Percentiles rank a stretch among this genome's conserved stretches.
Evolutionary conservation across 2,329 filamentous ascomycete species (phyloP).

Genomic region (Whalleya microplaca): DNA sequence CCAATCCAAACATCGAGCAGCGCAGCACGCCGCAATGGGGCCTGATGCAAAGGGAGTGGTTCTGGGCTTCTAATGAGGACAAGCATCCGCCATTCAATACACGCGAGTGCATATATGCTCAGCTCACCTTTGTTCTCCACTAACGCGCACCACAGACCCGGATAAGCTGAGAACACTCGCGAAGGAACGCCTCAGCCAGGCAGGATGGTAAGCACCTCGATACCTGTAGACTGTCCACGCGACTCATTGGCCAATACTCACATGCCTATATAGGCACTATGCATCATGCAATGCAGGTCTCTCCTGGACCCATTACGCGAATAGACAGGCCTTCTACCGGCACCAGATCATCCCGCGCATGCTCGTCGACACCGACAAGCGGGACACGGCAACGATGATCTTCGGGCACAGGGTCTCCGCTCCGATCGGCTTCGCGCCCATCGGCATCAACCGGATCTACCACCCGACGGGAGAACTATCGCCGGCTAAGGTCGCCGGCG

Average conservation of each 20-base stretch:
- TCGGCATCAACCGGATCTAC: slow-evolving; percentile 70
- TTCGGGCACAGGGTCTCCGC: slow-evolving; percentile 63
- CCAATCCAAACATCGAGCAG: slow-evolving; percentile 31
- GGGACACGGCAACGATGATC: slow-evolving; percentile 60
- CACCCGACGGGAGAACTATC: slow-evolving; percentile 60
- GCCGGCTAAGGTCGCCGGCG: slow-evolving; percentile 62
- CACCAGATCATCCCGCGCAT: slow-evolving; percentile 65
- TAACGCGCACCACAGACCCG: slow-evolving; percentile 46
- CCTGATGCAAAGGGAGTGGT: slow-evolving; percentile 32
- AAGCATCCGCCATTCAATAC: slow-evolving; percentile 33
- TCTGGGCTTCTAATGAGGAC: slow-evolving; percentile 35
- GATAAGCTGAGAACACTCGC: slow-evolving; percentile 62
- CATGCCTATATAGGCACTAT: slow-evolving; percentile 45
- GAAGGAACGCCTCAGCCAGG: slow-evolving; percentile 57
- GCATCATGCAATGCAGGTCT: slow-evolving; percentile 60
- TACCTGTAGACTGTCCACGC: neutral
- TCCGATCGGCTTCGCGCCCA: slow-evolving; percentile 66
- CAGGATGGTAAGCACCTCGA: slow-evolving; percentile 50
- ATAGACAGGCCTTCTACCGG: slow-evolving; percentile 66
- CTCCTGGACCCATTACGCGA: slow-evolving; percentile 56
- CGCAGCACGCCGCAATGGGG: slow-evolving; percentile 35
- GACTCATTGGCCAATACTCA: neutral
- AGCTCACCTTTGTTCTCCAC: neutral
- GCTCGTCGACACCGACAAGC: slow-evolving; percentile 62
- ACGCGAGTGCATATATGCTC: slow-evolving; percentile 10